A percentile compares a stretch with the other conserved stretches of the same genome.
These are phyloP conservation scores for Chrysosporium keratinophilum DNA, from an alignment of 2,329 filamentous ascomycete species.

Conservation along the genomic window DNA sequence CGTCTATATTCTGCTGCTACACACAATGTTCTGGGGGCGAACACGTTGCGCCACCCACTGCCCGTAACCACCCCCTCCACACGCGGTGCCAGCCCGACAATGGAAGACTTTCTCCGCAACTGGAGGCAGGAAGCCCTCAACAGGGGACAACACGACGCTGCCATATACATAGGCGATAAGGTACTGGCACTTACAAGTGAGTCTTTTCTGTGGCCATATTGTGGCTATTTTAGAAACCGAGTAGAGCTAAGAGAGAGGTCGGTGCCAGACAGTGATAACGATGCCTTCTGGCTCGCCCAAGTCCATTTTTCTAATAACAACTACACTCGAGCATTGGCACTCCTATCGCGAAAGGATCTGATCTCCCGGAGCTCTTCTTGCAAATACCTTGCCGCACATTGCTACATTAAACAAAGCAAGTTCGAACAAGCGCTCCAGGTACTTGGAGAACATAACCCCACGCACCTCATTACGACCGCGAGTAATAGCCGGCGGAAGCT, in stretches of 20 bases:
- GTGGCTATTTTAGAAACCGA: too few species aligned
- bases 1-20: too few species aligned
- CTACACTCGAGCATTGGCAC: slow-evolving; percentile 80
- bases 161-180: slow-evolving; percentile 96
- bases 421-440: slow-evolving; percentile 79
- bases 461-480: slow-evolving; percentile 63
- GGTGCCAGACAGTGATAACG: slow-evolving; percentile 71
- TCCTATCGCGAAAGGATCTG: slow-evolving; percentile 75
- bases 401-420: slow-evolving; percentile 81
- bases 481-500: slow-evolving; percentile 59
- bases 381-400: slow-evolving; percentile 85
- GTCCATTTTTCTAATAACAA: slow-evolving; percentile 94
- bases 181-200: slow-evolving; percentile 82
- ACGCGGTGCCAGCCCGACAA: slow-evolving; percentile 30
- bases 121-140: slow-evolving; percentile 95
- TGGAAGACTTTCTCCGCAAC: slow-evolving; percentile 87
- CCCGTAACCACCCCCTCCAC: background rate
- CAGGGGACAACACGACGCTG: slow-evolving; percentile 91
- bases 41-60: background rate
- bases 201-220: background rate
- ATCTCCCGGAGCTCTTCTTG: slow-evolving; percentile 73
- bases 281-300: slow-evolving; percentile 97
- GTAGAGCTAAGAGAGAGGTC: background rate
- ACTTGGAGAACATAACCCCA: slow-evolving; percentile 88
- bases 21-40: too few species aligned